These are phyloP conservation scores for Russula brevipes DNA, from an alignment of 768 basidiomycete species.

Conservation along the genomic window DNA sequence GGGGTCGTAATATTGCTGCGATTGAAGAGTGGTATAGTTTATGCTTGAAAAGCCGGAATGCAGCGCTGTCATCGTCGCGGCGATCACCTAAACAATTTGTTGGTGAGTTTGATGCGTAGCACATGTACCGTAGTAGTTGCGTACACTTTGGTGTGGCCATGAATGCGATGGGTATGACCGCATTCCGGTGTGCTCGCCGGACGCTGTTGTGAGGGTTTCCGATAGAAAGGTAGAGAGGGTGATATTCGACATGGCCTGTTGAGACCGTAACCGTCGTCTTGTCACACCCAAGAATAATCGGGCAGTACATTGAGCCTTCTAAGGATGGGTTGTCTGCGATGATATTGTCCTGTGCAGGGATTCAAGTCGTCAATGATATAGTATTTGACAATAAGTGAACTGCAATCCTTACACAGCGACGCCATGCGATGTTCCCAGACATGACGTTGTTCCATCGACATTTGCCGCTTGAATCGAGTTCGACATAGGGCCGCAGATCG, in stretches of 20 bases:
- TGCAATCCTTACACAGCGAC: not conserved
- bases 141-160: not conserved
- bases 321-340: not conserved
- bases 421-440: not conserved
- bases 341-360: not conserved
- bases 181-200: not conserved
- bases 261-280: not conserved
- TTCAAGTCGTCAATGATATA: no score
- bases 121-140: no score
- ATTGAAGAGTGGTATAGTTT: not conserved
- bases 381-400: no score
- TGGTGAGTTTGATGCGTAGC: no score
- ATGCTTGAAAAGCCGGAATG: not conserved
- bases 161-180: not conserved
- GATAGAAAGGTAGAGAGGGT: not conserved
- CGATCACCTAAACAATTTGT: not conserved
- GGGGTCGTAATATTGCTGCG: not conserved
- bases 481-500: not conserved
- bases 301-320: not conserved
- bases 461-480: not conserved
- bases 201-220: not conserved
- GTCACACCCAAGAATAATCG: not conserved
- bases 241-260: not conserved
- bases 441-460: not conserved
- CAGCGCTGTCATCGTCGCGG: not conserved